Conservation (phyloP, 208 protist genomes). For the Trypanosoma lewisi region DNA sequence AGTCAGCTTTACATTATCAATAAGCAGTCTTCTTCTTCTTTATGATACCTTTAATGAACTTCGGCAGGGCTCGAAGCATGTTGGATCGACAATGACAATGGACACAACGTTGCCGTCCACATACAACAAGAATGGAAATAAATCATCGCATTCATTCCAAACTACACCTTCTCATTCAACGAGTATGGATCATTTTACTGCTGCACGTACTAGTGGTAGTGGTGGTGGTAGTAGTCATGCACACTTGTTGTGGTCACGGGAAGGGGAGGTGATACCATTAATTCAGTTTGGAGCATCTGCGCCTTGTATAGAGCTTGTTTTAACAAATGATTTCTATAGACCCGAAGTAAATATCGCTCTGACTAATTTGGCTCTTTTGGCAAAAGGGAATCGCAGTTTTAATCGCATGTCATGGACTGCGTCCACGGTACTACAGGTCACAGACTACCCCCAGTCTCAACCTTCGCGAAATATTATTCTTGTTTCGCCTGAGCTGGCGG, state of each 20-base stretch:
- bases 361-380: constrained; percentile 20
- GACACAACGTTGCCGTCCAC: neutral
- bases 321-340: constrained; percentile 50
- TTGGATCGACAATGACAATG: constrained; percentile 18
- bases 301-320: constrained; percentile 27
- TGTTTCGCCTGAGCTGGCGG: constrained; percentile 35
- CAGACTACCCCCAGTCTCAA: constrained; percentile 30
- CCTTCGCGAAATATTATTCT: constrained; percentile 26
- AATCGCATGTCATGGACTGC: constrained; percentile 18
- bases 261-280: constrained; percentile 17
- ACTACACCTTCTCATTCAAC: neutral
- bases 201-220: too few relatives aligned
- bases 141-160: neutral
- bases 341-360: constrained; percentile 25
- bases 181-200: neutral
- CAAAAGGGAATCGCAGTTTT: constrained; percentile 26
- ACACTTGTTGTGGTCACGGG: constrained; percentile 21
- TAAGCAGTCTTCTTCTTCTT: constrained; percentile 30
- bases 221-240: too few relatives aligned
- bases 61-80: constrained; percentile 18
- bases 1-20: constrained; percentile 29
- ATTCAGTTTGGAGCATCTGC: constrained; percentile 38
- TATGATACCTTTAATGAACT: constrained; percentile 29
- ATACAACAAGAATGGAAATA: neutral
- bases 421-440: constrained; percentile 15